phyloP scores from a whole-genome alignment of 768 basidiomycete species.

The Kwoniella europaea region DNA sequence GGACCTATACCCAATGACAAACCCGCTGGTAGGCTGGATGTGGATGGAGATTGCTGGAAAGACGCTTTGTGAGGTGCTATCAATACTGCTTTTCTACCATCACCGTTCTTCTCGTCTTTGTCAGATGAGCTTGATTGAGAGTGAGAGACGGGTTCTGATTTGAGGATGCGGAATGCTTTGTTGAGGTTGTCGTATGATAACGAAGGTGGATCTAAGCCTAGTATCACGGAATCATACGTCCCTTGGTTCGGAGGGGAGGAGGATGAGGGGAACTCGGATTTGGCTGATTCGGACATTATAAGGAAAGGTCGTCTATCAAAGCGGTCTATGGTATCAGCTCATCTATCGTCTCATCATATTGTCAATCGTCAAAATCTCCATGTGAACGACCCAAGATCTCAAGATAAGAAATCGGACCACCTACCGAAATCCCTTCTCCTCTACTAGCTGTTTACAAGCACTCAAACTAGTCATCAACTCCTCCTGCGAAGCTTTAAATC shows the following conservation, averaged over 20 bases:
- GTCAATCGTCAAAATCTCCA: no score
- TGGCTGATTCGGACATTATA: conserved; percentile 63
- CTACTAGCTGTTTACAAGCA: conserved; percentile 64
- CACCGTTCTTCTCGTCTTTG: neutral
- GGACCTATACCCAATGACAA: conserved; percentile 74
- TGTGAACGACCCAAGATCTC: no score
- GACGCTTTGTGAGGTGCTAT: conserved; percentile 69
- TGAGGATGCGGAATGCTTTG: conserved; percentile 70
- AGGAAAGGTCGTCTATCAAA: conserved; percentile 48
- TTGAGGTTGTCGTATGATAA: conserved; percentile 68
- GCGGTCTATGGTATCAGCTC: no score
- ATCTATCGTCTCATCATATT: no score
- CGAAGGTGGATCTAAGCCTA: conserved; percentile 66
- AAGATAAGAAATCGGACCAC: neutral
- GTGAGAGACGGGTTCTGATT: conserved; percentile 58
- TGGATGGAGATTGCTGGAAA: conserved; percentile 57
- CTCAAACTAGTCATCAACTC: conserved; percentile 73
- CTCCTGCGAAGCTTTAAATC: conserved; percentile 61
- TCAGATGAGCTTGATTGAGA: neutral
- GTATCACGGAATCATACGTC: conserved; percentile 67
- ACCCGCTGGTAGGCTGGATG: conserved; percentile 61
- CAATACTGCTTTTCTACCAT: conserved; percentile 57
- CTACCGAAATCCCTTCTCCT: conserved; percentile 38
- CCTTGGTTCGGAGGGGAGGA: conserved; percentile 16
- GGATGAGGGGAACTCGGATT: conserved; percentile 57